A percentile compares a stretch with the other conserved stretches of the same genome.
phyloP scores from a whole-genome alignment of 495 filamentous ascomycete species.

The Penicillium soppii region DNA sequence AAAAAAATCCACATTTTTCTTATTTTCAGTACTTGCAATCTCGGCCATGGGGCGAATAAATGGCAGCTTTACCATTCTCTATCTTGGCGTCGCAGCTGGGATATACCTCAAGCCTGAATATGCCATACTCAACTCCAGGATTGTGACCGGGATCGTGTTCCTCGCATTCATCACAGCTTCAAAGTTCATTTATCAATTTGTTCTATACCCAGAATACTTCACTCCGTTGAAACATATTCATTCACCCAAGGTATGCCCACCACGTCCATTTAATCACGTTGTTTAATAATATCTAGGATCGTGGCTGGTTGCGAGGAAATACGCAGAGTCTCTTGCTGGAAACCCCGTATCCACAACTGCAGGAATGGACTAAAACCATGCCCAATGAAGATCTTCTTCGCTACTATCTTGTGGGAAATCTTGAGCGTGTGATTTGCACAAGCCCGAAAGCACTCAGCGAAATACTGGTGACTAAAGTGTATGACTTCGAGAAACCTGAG shows the following conservation, averaged over 20 bases:
- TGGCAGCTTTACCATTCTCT: slow-evolving; percentile 20
- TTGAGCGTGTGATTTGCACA: slow-evolving; percentile 67
- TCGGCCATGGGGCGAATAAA: slow-evolving; percentile 18
- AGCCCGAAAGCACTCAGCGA: slow-evolving; percentile 66
- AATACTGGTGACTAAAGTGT: slow-evolving; percentile 64
- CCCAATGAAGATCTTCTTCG: slow-evolving; percentile 81
- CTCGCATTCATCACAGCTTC: slow-evolving; percentile 21
- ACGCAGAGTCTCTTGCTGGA: slow-evolving; percentile 21
- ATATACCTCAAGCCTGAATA: slow-evolving; percentile 33
- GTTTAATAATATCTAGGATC: slow-evolving; percentile 21
- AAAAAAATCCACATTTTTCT: background rate
- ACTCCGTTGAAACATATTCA: slow-evolving; percentile 69
- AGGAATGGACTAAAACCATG: slow-evolving; percentile 63
- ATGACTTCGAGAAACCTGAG: slow-evolving; percentile 76
- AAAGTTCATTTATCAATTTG: slow-evolving; percentile 46
- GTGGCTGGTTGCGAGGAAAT: slow-evolving; percentile 40
- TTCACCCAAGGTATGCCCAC: slow-evolving; percentile 49
- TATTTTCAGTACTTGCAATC: background rate
- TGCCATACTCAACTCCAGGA: slow-evolving; percentile 28
- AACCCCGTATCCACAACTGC: slow-evolving; percentile 56
- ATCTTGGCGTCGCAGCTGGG: slow-evolving; percentile 22
- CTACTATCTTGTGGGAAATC: slow-evolving; percentile 65
- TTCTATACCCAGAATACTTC: slow-evolving; percentile 71
- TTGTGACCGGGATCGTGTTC: slow-evolving; percentile 19
- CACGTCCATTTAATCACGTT: background rate